Conservation (phyloP, 2,329 filamentous ascomycete genomes). For the Aspergillus viridinutans region DNA sequence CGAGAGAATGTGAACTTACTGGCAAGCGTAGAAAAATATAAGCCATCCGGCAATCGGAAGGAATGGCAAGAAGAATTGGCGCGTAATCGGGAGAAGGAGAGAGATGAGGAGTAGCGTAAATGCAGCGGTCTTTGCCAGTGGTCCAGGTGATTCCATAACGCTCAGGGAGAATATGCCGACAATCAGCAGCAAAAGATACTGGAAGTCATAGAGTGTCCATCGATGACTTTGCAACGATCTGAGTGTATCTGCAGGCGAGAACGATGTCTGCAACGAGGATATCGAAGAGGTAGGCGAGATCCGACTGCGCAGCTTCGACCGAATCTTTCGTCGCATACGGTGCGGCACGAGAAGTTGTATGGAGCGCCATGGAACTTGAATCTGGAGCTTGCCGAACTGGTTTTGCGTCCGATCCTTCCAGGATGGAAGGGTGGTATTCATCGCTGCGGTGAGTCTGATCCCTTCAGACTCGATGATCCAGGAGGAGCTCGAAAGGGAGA, state of each 20-base stretch:
- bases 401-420: conserved; percentile 46
- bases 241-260: conserved; percentile 74
- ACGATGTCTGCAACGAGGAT: conserved; percentile 72
- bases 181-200: conserved; percentile 72
- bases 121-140: conserved; percentile 70
- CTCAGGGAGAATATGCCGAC: conserved; percentile 77
- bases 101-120: conserved; percentile 64
- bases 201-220: conserved; percentile 78
- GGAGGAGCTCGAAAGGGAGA: neutral
- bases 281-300: conserved; percentile 68
- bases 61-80: conserved; percentile 88
- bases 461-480: neutral
- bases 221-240: conserved; percentile 69
- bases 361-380: conserved; percentile 48
- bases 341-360: conserved; percentile 55
- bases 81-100: conserved; percentile 74
- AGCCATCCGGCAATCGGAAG: conserved; percentile 82
- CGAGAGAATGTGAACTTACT: conserved; percentile 57
- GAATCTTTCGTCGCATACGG: conserved; percentile 62
- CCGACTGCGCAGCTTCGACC: conserved; percentile 64
- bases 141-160: conserved; percentile 74
- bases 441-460: conserved; percentile 23
- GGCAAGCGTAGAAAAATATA: conserved; percentile 86
- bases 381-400: conserved; percentile 43
- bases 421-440: conserved; percentile 37